Evolutionary conservation across 2,329 filamentous ascomycete species (phyloP).

Genomic region (Fusarium pseudocircinatum): DNA sequence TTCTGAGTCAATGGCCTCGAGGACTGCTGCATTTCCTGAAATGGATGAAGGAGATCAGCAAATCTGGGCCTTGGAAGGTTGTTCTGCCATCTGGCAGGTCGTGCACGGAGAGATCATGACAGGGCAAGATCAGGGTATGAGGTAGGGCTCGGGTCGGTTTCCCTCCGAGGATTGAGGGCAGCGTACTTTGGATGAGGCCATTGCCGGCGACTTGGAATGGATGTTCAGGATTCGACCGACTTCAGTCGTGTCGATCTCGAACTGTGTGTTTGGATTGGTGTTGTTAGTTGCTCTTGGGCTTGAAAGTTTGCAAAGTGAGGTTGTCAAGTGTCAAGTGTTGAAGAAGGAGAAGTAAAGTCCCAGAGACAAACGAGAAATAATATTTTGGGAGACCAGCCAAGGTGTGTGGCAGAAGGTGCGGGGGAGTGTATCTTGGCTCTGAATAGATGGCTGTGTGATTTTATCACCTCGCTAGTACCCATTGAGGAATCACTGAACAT

Average conservation of each 20-base stretch:
- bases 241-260: slow-evolving; percentile 46
- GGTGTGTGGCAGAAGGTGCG: slow-evolving; percentile 43
- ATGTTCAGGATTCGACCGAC: slow-evolving; percentile 48
- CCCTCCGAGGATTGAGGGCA: slow-evolving; percentile 36
- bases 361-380: slow-evolving; percentile 51
- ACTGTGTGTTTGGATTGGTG: slow-evolving; percentile 37
- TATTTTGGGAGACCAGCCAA: slow-evolving; percentile 50
- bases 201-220: slow-evolving; percentile 55
- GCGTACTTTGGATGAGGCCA: slow-evolving; percentile 72
- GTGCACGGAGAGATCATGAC: slow-evolving; percentile 38
- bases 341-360: slow-evolving; percentile 39
- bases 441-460: slow-evolving; percentile 49
- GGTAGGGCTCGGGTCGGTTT: slow-evolving; percentile 34
- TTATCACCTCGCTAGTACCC: slow-evolving; percentile 27
- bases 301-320: slow-evolving; percentile 21
- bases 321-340: slow-evolving; percentile 35
- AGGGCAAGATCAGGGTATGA: slow-evolving; percentile 24
- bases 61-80: slow-evolving; percentile 47
- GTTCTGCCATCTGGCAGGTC: slow-evolving; percentile 44
- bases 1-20: slow-evolving; percentile 74
- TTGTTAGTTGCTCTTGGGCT: slow-evolving; percentile 31
- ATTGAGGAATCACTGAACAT: slow-evolving; percentile 29
- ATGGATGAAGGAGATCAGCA: slow-evolving; percentile 47
- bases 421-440: slow-evolving; percentile 41
- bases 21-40: slow-evolving; percentile 71